Percentiles rank a stretch among this genome's conserved stretches.
phyloP scores from a whole-genome alignment of 768 basidiomycete genomes.

The Rhodotorula paludigena region DNA sequence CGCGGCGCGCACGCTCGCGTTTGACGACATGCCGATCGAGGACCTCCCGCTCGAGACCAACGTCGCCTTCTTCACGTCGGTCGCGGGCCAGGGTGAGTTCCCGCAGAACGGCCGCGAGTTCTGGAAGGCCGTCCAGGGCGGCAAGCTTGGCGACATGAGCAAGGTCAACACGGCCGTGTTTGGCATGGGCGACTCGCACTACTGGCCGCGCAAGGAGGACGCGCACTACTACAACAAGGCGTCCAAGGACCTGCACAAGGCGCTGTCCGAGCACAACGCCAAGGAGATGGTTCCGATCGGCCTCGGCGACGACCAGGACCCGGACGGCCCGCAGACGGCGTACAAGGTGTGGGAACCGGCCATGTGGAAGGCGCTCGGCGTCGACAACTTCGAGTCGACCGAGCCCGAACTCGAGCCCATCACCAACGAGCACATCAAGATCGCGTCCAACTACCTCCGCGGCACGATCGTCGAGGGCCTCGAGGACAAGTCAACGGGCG shows the following conservation, averaged over 20 bases:
- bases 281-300: conserved; percentile 68
- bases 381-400: conserved; percentile 76
- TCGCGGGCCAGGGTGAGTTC: conserved; percentile 94
- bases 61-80: conserved; percentile 81
- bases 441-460: conserved; percentile 83
- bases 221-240: conserved; percentile 98
- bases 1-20: conserved; percentile 63
- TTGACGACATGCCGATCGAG: conserved; percentile 76
- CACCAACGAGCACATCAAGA: conserved; percentile 99
- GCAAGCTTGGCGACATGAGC: conserved; percentile 56
- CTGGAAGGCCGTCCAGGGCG: conserved; percentile 74
- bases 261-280: conserved; percentile 72
- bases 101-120: conserved; percentile 92
- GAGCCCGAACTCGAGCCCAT: conserved; percentile 95
- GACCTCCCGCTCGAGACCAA: conserved; percentile 65
- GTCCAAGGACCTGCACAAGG: conserved; percentile 77
- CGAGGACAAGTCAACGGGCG: conserved; percentile 75
- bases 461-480: conserved; percentile 94
- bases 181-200: conserved; percentile 95
- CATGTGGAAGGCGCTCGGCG: conserved; percentile 90
- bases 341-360: conserved; percentile 93
- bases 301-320: conserved; percentile 94
- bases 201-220: conserved; percentile 96
- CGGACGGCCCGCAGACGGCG: conserved; percentile 90
- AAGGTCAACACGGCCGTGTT: conserved; percentile 70